phyloP scores from a whole-genome alignment of 1,139 yeast species.

The Groenewaldozyma auringiensis region DNA sequence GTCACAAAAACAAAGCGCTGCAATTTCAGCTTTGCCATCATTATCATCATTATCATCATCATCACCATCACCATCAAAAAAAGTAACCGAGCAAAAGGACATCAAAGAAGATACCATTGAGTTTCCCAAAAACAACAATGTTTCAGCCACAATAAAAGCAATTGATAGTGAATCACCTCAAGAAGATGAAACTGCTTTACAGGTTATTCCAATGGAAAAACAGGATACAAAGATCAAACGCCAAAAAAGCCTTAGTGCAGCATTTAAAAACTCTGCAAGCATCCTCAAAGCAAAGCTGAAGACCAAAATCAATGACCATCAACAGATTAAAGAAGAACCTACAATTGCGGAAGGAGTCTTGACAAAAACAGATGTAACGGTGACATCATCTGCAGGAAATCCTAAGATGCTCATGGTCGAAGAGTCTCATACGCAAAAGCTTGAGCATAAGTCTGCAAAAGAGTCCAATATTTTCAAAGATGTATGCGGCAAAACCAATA shows the following conservation, averaged over 20 bases:
- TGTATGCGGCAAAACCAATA: background rate
- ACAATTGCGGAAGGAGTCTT: background rate
- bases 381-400: background rate
- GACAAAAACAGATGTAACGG: background rate
- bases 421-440: background rate
- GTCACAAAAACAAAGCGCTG: too few species aligned
- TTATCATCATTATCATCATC: too few species aligned
- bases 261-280: background rate
- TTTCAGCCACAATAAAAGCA: too few species aligned
- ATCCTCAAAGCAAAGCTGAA: background rate
- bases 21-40: too few species aligned
- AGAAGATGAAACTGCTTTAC: too few species aligned
- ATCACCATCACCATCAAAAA: too few species aligned
- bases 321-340: background rate
- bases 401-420: background rate
- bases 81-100: too few species aligned
- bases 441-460: background rate
- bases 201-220: too few species aligned
- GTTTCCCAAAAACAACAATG: too few species aligned
- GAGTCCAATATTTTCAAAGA: background rate
- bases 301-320: background rate
- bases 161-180: too few species aligned
- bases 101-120: too few species aligned
- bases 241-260: background rate
- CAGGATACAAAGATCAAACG: too few species aligned